These are phyloP conservation scores for Blastosporella zonata DNA, from an alignment of 1,284 basidiomycete species.

Conservation along the genomic window DNA sequence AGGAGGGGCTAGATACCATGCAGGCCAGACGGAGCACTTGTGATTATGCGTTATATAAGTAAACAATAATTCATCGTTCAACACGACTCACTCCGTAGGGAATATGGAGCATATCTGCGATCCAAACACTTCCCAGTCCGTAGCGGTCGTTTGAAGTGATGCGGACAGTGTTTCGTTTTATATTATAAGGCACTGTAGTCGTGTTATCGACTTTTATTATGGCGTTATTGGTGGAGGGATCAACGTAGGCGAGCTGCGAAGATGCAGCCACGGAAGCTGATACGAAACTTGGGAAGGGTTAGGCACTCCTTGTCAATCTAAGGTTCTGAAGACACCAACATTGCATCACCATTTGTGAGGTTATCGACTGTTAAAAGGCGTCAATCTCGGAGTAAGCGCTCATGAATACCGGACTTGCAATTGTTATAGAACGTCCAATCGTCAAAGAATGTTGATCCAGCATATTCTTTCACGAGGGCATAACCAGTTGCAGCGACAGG, in stretches of 20 bases:
- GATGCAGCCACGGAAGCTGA: conserved; percentile 46
- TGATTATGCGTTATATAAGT: conserved; percentile 1
- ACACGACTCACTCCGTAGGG: conserved; percentile 56
- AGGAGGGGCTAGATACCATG: conserved; percentile 38
- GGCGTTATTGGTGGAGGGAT: conserved; percentile 54
- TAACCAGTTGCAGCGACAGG: conserved; percentile 34
- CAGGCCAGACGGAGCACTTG: conserved; percentile 74
- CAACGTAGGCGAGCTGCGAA: conserved; percentile 58
- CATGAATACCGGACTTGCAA: conserved; percentile 32
- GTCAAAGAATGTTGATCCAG: conserved; percentile 52
- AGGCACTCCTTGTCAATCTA: not conserved
- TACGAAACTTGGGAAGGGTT: conserved; percentile 44
- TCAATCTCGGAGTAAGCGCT: not conserved
- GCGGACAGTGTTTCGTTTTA: conserved; percentile 71
- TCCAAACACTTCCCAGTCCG: conserved; percentile 63
- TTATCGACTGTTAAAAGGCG: conserved; percentile 49
- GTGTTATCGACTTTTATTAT: conserved; percentile 75
- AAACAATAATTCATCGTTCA: not conserved
- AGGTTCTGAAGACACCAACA: conserved; percentile 31
- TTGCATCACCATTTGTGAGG: conserved; percentile 67
- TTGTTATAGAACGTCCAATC: conserved; percentile 53
- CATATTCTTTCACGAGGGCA: conserved; percentile 44
- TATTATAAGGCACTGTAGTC: conserved; percentile 49
- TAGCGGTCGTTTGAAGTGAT: conserved; percentile 58
- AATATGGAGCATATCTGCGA: conserved; percentile 65